Conservation (phyloP, 2,329 filamentous ascomycete genomes). For the Epichloe coenophiala region DNA sequence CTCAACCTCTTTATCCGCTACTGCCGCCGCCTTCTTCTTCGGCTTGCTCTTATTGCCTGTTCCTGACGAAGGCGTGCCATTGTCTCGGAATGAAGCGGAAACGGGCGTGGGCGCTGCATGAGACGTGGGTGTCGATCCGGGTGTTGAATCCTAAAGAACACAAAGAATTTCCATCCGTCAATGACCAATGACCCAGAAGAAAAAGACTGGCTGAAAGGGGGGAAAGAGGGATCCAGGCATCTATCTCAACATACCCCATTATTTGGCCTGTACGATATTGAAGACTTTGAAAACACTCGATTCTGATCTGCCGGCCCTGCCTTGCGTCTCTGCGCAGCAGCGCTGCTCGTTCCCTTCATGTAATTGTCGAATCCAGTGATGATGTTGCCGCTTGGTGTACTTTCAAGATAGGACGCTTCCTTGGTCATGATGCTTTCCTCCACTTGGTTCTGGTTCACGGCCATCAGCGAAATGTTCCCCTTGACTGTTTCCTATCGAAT, state of each 20-base stretch:
- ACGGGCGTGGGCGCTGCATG: slow-evolving; percentile 42
- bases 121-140: slow-evolving; percentile 29
- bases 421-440: slow-evolving; percentile 77
- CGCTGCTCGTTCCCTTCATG: slow-evolving; percentile 71
- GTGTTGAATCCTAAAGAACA: slow-evolving; percentile 25
- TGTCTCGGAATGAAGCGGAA: slow-evolving; percentile 38
- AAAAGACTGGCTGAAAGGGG: neutral
- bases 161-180: neutral
- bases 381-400: slow-evolving; percentile 82
- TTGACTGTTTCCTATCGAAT: neutral
- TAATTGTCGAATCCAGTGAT: slow-evolving; percentile 97
- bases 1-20: slow-evolving; percentile 22
- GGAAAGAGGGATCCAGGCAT: neutral
- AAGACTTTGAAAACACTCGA: slow-evolving; percentile 57
- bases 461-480: slow-evolving; percentile 10
- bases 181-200: neutral
- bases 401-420: slow-evolving; percentile 82
- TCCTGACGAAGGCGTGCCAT: slow-evolving; percentile 39
- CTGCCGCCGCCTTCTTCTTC: slow-evolving; percentile 29
- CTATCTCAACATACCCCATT: slow-evolving; percentile 17
- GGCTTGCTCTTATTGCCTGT: slow-evolving; percentile 36
- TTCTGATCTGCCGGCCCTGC: slow-evolving; percentile 54
- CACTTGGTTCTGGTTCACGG: slow-evolving; percentile 24
- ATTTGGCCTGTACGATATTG: slow-evolving; percentile 44
- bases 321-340: slow-evolving; percentile 49